Conservation (phyloP, 345 rosid species). For the Noccaea caerulescens region DNA sequence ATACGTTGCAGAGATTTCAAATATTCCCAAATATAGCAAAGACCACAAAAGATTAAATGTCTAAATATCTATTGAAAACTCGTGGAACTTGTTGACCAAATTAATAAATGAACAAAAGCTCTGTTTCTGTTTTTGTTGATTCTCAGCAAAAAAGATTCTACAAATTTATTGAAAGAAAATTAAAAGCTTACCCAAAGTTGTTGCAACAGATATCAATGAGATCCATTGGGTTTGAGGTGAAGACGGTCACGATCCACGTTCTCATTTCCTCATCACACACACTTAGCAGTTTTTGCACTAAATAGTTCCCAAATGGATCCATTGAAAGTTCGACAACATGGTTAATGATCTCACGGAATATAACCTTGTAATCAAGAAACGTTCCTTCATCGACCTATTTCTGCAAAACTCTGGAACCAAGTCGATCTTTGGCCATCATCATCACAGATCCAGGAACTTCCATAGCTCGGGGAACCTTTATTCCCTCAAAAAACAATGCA, state of each 20-base stretch:
- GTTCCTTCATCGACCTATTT: constrained; percentile 51
- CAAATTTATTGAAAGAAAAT: background rate
- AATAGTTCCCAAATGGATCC: constrained; percentile 64
- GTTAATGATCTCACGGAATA: constrained; percentile 49
- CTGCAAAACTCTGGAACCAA: constrained; percentile 47
- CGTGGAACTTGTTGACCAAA: constrained; percentile 8
- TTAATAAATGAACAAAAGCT: background rate
- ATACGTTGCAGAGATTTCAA: constrained; percentile 1
- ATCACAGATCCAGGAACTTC: constrained; percentile 48
- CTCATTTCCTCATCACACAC: constrained; percentile 54
- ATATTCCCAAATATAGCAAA: constrained; percentile 27
- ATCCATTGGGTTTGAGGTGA: constrained; percentile 47
- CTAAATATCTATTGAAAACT: constrained; percentile 24
- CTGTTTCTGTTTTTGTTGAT: background rate
- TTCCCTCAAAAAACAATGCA: constrained; percentile 32
- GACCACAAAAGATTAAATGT: constrained; percentile 20
- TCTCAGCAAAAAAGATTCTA: background rate
- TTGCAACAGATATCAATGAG: constrained; percentile 55
- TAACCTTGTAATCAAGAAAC: constrained; percentile 36
- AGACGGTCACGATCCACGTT: constrained; percentile 46
- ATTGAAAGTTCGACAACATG: constrained; percentile 53
- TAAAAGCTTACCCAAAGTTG: constrained; percentile 56
- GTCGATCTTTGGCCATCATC: constrained; percentile 58
- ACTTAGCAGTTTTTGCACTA: constrained; percentile 56
- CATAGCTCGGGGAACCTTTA: constrained; percentile 41